Evolutionary conservation across 179 eudicot species (phyloP).

Genomic region (Beta macrorhiza): DNA sequence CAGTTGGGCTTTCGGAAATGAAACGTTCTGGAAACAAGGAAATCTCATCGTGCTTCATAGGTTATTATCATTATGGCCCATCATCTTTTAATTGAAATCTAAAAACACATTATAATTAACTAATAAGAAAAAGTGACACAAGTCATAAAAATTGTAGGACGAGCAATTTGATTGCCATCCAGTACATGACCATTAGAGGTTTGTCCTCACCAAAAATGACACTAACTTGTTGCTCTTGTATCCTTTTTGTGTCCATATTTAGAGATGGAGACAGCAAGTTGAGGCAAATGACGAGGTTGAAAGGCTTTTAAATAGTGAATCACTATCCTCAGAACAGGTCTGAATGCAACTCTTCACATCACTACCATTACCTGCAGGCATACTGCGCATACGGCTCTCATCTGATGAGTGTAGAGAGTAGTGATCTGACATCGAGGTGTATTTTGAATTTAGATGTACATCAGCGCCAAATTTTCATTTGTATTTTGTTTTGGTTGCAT

Average conservation of each 20-base stretch:
- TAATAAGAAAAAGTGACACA: too few species aligned
- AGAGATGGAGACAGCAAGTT: slow-evolving; percentile 83
- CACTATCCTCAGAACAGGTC: slow-evolving; percentile 42
- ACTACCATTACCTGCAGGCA: not conserved
- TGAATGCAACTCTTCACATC: slow-evolving; percentile 11
- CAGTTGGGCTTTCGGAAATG: too few species aligned
- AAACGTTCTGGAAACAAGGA: too few species aligned
- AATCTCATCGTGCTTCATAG: too few species aligned
- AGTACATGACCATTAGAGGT: not conserved
- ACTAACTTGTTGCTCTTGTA: not conserved
- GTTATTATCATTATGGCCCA: too few species aligned
- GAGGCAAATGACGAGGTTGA: slow-evolving; percentile 95
- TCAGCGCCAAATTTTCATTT: not conserved
- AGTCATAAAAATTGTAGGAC: too few species aligned
- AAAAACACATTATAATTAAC: too few species aligned
- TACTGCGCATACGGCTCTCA: not conserved
- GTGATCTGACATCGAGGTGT: not conserved
- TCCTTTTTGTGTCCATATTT: not conserved
- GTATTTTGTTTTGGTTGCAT: not conserved
- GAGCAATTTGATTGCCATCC: not conserved
- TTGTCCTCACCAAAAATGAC: not conserved
- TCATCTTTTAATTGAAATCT: too few species aligned
- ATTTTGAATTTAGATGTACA: not conserved
- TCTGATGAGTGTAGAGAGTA: not conserved
- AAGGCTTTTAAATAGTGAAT: slow-evolving; percentile 71